Base-by-base conservation (phyloP, 495 filamentous ascomycete species). In the Hypoxylon trugodes region DNA sequence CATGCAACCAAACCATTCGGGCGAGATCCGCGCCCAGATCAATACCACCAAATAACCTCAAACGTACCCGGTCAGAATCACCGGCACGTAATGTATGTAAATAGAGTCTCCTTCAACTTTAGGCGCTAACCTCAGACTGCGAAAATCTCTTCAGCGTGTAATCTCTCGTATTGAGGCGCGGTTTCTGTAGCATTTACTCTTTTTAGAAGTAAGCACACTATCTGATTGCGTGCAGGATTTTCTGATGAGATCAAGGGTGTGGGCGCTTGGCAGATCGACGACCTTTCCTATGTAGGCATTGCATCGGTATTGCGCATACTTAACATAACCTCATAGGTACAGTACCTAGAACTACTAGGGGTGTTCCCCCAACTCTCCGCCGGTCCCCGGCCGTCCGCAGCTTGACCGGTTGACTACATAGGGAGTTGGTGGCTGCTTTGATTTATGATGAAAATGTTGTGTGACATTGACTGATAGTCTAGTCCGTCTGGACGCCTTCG, bases 161-260 rank as follows among this genome's bases (percentile, higher is more conserved):
- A 22, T 18, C 45, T 56, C 40, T 59, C 52, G 52, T 52, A 18
- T 47, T 40, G 40, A 32, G 8, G 16, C 25, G 26, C 15, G 63
- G 64, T 36, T 67, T 48, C 52, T 67, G 47, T 53, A 33, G 33
- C 46, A 25, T 38, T 53, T 58, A 35, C 58, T 48, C 28, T 26
- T 59, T 67, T 54, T 65, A 37, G 42, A 62, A 61, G 56, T 67
- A 62, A 62, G 64, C 64, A 67, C 64, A 40, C 42, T 62, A 67
- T 67, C 64, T 67, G 50, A 67, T 67, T 62, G 32, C 58, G 58
- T 67, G 64, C 64, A 67, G 64, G 55, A 51, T 49, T 54, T 62
- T 53, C 51, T 33, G 45, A 40, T 52, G 36, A 41, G 25, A 36
- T 32, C 36, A 53, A 38, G 42, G 51, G 37, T 59, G 33, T 48